Evolutionary conservation across 345 rosid genomes (phyloP).

Genomic region (Eucalyptus erythrocorys): DNA sequence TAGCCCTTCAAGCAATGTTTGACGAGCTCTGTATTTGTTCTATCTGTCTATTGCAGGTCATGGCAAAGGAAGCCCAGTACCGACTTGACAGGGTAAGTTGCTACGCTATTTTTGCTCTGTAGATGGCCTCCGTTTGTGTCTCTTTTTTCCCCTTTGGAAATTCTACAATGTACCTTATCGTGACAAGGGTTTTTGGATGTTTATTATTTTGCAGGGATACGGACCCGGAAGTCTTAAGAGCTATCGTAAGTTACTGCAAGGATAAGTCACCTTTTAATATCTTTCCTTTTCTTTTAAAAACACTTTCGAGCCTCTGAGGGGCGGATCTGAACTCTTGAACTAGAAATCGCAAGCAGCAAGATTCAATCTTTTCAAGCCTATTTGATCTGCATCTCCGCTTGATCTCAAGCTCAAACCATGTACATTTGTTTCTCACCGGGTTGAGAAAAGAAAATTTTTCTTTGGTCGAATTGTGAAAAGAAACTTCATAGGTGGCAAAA

Average conservation of each 20-base stretch:
- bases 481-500: not conserved
- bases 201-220: constrained; percentile 4
- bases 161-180: not conserved
- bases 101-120: not conserved
- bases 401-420: not conserved
- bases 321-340: not conserved
- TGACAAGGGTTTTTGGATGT: not conserved
- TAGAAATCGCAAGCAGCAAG: not conserved
- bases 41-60: constrained; percentile 1
- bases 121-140: not conserved
- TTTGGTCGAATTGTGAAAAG: not conserved
- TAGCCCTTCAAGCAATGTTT: not conserved
- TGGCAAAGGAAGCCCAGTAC: constrained; percentile 22
- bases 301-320: not conserved
- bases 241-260: constrained; percentile 22
- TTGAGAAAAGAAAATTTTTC: not conserved
- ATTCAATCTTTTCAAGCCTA: not conserved
- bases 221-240: constrained; percentile 39
- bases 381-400: not conserved
- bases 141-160: not conserved
- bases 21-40: not conserved
- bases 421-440: not conserved
- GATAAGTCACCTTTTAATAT: not conserved
- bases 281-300: not conserved
- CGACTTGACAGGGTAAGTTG: constrained; percentile 25